These are phyloP conservation scores for Ogataea saltuana DNA, from an alignment of 805 yeast species.

Conservation along the genomic window DNA sequence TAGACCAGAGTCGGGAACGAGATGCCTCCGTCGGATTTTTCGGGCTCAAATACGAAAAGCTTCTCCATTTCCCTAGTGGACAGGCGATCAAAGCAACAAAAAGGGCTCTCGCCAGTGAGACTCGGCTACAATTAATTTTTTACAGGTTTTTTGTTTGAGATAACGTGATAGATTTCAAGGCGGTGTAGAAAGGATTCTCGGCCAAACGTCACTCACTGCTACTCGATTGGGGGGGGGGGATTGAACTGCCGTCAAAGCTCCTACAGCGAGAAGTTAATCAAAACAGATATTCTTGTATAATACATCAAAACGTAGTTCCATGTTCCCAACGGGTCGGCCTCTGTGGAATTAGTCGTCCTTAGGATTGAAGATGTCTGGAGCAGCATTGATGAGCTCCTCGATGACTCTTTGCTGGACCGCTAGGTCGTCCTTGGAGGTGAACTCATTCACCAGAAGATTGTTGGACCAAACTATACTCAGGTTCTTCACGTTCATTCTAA, in stretches of 20 bases:
- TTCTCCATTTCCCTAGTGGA: not conserved
- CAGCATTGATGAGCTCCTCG: conserved; percentile 81
- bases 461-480: conserved; percentile 96
- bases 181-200: no score
- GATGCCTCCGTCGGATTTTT: not conserved
- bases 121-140: no score
- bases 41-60: conserved; percentile 2
- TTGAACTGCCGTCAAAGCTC: no score
- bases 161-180: no score
- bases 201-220: no score
- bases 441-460: conserved; percentile 68
- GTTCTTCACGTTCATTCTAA: conserved; percentile 81
- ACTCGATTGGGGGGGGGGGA: no score
- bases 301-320: not conserved
- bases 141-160: no score
- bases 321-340: not conserved
- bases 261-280: no score
- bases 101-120: no score
- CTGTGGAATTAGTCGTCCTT: conserved; percentile 16
- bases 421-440: conserved; percentile 53
- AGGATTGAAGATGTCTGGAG: conserved; percentile 68
- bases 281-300: not conserved
- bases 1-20: conserved; percentile 4
- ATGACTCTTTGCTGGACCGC: conserved; percentile 57
- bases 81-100: not conserved